Base-by-base conservation (phyloP, 371 early-diverging fungal species). In the Mucor plumbeus region DNA sequence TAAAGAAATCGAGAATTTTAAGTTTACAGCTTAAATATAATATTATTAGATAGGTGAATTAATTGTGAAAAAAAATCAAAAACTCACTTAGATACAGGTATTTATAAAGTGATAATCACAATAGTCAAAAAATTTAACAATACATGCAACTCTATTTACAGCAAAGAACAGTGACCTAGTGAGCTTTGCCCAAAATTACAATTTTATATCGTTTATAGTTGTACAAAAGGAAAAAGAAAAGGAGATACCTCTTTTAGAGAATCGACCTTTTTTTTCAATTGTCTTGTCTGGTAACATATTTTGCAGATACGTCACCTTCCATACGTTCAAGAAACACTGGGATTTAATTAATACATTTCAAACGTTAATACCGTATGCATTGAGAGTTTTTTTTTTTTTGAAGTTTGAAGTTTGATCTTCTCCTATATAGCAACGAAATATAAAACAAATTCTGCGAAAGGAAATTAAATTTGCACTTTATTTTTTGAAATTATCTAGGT, bases 121-220 rank as follows among this genome's bases (percentile, higher is more conserved):
- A 5, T 3, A 38, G 1, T 21, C 50, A 50, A 26, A 47, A 19
- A 26, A n/a, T n/a, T 50, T 26, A 50, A 50, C 50, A 10, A 50
- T 21, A 50, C 26, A 50, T 50, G 50, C 50, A 50, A 50, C 50
- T 17, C 50, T 50, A 50, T 50, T 21, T 50, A 50, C 21, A 50
- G 21, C 19, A 50, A 50, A 50, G 26, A 50, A 9, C 19, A 21
- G 50, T 11, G 17, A 26, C 26, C 50, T 26, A 21, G 50, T 21
- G 50, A 26, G 7, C 3, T 26, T 26, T 26, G 26, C 26, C 26
- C 3, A 26, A 26, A 26, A 26, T 1, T 26, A 26, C 26, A 26
- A 26, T 21, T 48, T 48, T 48, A 9, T 48, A 17, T n/a, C 50
- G 11, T 11, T 17, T 21, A 26, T 21, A 50, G 50, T 50, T 50